Evolutionary conservation across 2,329 filamentous ascomycete genomes (phyloP), one percentile per base, ranked within the genome.

Genomic region (Aspergillus neotritici): DNA sequence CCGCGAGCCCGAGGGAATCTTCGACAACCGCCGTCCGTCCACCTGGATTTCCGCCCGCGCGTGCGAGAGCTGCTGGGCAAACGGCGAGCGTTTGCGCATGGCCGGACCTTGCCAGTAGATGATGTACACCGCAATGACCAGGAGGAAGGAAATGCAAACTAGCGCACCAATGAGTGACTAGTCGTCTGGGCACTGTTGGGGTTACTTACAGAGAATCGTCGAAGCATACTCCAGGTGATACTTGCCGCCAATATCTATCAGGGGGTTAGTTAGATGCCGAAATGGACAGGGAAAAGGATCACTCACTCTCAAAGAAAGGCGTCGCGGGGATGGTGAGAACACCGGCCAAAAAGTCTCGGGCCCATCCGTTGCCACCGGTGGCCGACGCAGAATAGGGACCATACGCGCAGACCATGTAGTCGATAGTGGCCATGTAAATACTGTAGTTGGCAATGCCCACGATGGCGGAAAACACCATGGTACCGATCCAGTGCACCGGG

Each of bases 341-440:
- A 58, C 81, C 81, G 13, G 81, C 80, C 14, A 84, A 65, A 58
- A 84, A 77, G 54, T 84, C 81, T 49, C 82, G 72, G 17, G 79
- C 73, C 61, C 82, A 83, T 12, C 79, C 82, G 52, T 84, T 84
- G 13, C 81, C 80, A 34, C 81, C 82, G 0, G 80, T 83, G 1
- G 82, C 82, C 0, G 79, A 83, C 8, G 81, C 80, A 1, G 80
- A 78, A 61, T 81, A 84, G 0, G 77, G 75, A 0, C 80, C 82
- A 54, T 85, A 85, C 2, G 80, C 79, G 41, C 77, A 80, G 44
- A 83, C 79, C 75, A 82, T 81, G 60, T 83, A 83, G 55, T 83
- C 80, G 51, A 84, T 82, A 2, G 79, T 82, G 6, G 79, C 76
- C 74, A 82, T 81, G 62, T 84, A 83, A 39, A 82, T 82, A 12